Conservation (phyloP, 2,329 filamentous ascomycete species). For the Aureobasidium sp. region DNA sequence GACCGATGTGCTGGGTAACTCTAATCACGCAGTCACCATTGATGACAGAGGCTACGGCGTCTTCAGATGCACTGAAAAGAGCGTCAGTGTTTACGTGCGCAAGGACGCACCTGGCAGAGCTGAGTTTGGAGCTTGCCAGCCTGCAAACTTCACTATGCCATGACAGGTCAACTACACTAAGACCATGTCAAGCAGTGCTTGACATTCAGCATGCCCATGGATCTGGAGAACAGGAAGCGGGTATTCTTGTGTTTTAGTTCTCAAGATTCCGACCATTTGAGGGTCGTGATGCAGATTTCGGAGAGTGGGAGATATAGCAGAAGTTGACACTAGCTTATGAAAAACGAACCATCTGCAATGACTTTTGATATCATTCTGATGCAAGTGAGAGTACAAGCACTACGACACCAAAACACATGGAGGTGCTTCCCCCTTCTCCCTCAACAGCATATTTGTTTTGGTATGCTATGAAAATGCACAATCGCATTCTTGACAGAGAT, state of each 20-base stretch:
- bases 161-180: neutral
- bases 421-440: too few species aligned
- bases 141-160: slow-evolving; percentile 14
- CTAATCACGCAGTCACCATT: slow-evolving; percentile 50
- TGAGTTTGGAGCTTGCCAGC: slow-evolving; percentile 27
- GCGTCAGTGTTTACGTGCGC: slow-evolving; percentile 56
- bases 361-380: neutral
- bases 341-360: neutral
- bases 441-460: too few species aligned
- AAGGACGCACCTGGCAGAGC: slow-evolving; percentile 45
- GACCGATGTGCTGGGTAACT: slow-evolving; percentile 54
- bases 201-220: neutral
- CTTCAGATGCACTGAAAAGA: slow-evolving; percentile 48
- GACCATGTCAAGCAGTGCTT: neutral
- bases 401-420: too few species aligned
- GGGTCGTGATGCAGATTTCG: neutral
- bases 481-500: too few species aligned
- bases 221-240: neutral
- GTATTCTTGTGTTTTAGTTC: neutral
- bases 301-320: neutral
- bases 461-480: too few species aligned
- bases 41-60: slow-evolving; percentile 50
- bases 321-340: neutral
- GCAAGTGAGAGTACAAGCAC: too few species aligned
- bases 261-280: neutral